A percentile compares a stretch with the other conserved stretches of the same genome.
Evolutionary conservation across 257 asterid genomes (phyloP).

Genomic region (Capsicum rhomboideum): DNA sequence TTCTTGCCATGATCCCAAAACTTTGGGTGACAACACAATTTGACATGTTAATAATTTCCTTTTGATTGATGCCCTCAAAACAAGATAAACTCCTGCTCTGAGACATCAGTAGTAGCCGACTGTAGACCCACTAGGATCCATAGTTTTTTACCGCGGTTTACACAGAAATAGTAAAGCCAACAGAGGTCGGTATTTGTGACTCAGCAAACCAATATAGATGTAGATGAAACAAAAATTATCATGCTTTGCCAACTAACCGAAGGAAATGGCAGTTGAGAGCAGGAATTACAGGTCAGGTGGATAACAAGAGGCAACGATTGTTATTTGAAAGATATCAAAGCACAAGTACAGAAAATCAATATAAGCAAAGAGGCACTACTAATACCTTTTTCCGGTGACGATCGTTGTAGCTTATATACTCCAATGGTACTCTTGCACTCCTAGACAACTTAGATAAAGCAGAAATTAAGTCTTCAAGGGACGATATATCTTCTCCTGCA

Average conservation of each 20-base stretch:
- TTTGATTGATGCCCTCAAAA: not conserved
- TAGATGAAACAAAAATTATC: not conserved
- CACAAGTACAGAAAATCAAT: not conserved
- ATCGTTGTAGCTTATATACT: slow-evolving; percentile 73
- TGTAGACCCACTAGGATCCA: not conserved
- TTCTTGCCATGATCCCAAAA: not conserved
- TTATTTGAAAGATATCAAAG: not conserved
- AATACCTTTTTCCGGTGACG: slow-evolving; percentile 95
- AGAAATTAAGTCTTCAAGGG: slow-evolving; percentile 69
- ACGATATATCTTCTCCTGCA: slow-evolving; percentile 87
- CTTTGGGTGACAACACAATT: not conserved
- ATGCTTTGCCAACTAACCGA: not conserved
- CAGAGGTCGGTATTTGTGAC: not conserved
- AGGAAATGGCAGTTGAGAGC: not conserved
- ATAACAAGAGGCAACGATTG: not conserved
- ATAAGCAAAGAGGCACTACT: slow-evolving; percentile 5
- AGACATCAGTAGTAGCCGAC: not conserved
- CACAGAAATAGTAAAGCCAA: not conserved
- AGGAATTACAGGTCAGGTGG: not conserved
- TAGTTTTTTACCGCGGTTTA: not conserved
- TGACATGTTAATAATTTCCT: not conserved
- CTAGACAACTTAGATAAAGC: slow-evolving; percentile 77
- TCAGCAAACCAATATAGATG: not conserved
- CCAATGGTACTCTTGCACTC: slow-evolving; percentile 95
- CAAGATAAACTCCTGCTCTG: not conserved